Base-by-base conservation (phyloP, 768 basidiomycete species). In the Tulasnella sp. region DNA sequence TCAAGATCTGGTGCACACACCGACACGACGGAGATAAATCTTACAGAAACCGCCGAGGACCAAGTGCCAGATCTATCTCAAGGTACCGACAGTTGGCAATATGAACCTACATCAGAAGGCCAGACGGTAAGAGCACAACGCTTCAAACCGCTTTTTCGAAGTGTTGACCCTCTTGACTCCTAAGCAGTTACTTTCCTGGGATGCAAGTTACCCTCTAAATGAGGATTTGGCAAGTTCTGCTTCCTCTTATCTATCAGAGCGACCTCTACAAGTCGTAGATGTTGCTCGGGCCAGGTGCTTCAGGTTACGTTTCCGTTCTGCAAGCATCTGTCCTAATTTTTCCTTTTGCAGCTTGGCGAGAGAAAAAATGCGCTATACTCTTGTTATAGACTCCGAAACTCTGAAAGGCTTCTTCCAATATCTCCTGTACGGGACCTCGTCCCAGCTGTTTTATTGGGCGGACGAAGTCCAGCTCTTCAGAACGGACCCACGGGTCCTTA, bases 401-500 rank as follows among this genome's bases (percentile, higher is more conserved):
- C 15, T 67, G 15, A 67, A 32, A 29, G 61, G 16, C 32, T 67
- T 67, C 26, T 67, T 67, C 26, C 61, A 67, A 11, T 67, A 67
- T 67, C 61, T 67, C 32, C 4, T 67, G 11, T 67, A 67, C 29
- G 61, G 61, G 18, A 67, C 61, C 29, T 67, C 61, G 3, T 67
- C 61, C 15, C 61, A 67, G 29, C 26, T 67, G 26, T 67, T 67
- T 35, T 32, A 26, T 26, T 67, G 61, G 61, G 61, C 5, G 7
- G 61, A 26, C 26, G 61, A 67, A 67, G 15, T 26, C n/a, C 29
- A 67, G 32, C 32, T 67, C 15, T 67, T 67, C 61, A 67, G 32
- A 35, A 26, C 13, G 11, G 32, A 26, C 32, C 61, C 61, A 6
- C 26, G 26, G 29, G 10, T 84, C 84, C 61, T 67, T 18, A 35